phyloP scores from a whole-genome alignment of 1,284 basidiomycete genomes.

The Apiotrichum gracile region DNA sequence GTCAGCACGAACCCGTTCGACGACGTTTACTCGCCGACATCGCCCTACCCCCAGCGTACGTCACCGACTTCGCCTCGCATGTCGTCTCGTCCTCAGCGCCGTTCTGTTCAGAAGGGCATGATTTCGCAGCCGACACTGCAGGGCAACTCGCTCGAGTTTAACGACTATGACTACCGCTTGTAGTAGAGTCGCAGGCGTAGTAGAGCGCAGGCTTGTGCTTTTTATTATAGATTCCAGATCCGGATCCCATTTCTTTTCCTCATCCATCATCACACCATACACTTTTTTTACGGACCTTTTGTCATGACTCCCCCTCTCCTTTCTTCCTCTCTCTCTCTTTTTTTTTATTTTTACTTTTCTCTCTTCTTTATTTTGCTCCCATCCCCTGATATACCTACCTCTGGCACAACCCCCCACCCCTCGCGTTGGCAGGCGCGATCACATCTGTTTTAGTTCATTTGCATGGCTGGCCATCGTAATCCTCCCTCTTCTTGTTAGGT shows the following conservation, averaged over 20 bases:
- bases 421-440: conserved; percentile 18
- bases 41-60: conserved; percentile 18
- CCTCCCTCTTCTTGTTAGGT: conserved; percentile 10
- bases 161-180: conserved; percentile 26
- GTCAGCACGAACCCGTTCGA: conserved; percentile 43
- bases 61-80: conserved; percentile 11
- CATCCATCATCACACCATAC: too few relatives aligned
- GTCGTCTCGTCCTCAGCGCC: conserved; percentile 17
- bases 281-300: neutral
- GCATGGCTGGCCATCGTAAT: conserved; percentile 20
- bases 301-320: neutral
- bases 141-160: conserved; percentile 46
- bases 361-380: neutral
- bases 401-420: neutral
- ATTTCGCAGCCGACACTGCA: conserved; percentile 46
- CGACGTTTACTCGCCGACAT: conserved; percentile 35
- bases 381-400: neutral
- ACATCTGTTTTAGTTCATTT: conserved; percentile 8
- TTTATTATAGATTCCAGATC: too few relatives aligned
- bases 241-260: neutral
- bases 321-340: neutral
- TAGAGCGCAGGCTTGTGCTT: neutral
- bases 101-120: conserved; percentile 41
- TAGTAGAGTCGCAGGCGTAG: too few relatives aligned
- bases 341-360: neutral